These are phyloP conservation scores for Stephanodiscus minutulus DNA, from an alignment of 108 stramenopile genomes.

Conservation along the genomic window DNA sequence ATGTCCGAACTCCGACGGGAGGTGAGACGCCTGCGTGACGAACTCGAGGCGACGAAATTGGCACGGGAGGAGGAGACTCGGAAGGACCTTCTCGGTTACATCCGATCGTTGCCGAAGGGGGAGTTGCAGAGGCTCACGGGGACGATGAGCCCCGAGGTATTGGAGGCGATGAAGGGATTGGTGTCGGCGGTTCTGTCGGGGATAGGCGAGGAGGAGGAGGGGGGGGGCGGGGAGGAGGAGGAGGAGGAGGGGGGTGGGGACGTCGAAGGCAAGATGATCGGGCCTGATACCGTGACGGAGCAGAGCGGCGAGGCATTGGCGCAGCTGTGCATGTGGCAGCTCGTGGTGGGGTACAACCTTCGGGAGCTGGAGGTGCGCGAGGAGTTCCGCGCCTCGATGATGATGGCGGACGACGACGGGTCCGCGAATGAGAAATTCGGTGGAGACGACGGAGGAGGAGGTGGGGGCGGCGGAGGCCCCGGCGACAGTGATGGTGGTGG, in stretches of 20 bases:
- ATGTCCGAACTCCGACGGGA: constrained; percentile 88
- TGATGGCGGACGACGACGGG: constrained; percentile 41
- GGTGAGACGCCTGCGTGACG: constrained; percentile 71
- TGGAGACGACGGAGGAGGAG: not conserved
- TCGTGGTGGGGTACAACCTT: constrained; percentile 93
- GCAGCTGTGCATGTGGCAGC: constrained; percentile 98
- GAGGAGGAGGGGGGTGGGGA: constrained; percentile 56
- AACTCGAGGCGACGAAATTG: constrained; percentile 61
- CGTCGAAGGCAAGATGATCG: constrained; percentile 57
- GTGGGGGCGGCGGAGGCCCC: not conserved
- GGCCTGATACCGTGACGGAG: constrained; percentile 84
- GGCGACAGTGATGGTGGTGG: constrained; percentile 2
- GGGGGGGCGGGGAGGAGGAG: constrained; percentile 68
- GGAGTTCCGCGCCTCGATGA: constrained; percentile 64
- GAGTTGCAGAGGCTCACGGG: constrained; percentile 80
- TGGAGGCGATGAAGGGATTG: constrained; percentile 94
- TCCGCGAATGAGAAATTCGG: too few relatives aligned
- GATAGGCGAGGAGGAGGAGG: constrained; percentile 74
- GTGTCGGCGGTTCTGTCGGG: constrained; percentile 82
- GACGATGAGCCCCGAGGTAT: constrained; percentile 88
- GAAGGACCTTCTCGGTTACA: constrained; percentile 91
- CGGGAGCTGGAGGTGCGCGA: constrained; percentile 91
- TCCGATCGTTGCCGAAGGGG: constrained; percentile 84
- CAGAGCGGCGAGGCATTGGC: constrained; percentile 93
- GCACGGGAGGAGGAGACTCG: constrained; percentile 79